Evolutionary conservation across 768 basidiomycete species (phyloP).

Genomic region (Coprinopsis marcescibilis): DNA sequence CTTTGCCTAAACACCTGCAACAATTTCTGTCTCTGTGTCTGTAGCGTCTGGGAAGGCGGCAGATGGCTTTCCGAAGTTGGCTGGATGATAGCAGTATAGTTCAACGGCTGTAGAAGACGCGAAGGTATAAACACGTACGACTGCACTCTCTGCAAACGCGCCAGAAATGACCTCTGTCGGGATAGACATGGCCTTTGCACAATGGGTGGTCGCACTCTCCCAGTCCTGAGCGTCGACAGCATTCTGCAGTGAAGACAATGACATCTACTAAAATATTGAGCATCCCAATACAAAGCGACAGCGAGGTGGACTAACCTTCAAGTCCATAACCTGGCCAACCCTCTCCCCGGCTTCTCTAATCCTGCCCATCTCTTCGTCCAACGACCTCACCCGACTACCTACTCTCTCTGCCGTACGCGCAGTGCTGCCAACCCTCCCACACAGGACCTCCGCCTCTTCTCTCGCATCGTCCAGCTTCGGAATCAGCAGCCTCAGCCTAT

Average conservation of each 20-base stretch:
- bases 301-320: constrained; percentile 58
- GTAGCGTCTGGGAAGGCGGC: constrained; percentile 80
- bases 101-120: background rate
- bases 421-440: constrained; percentile 58
- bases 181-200: constrained; percentile 84
- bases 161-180: constrained; percentile 74
- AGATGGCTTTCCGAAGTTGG: constrained; percentile 86
- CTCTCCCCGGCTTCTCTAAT: constrained; percentile 88
- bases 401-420: constrained; percentile 82
- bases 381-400: constrained; percentile 79
- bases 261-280: constrained; percentile 26
- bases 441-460: constrained; percentile 49
- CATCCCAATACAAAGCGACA: background rate
- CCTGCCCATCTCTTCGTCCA: constrained; percentile 92
- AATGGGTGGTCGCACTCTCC: constrained; percentile 91
- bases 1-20: constrained; percentile 71
- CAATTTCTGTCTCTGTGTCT: constrained; percentile 66
- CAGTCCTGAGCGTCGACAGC: constrained; percentile 88
- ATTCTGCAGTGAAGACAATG: constrained; percentile 44
- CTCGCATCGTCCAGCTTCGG: constrained; percentile 61
- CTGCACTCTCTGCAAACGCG: constrained; percentile 78
- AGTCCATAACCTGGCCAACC: constrained; percentile 89
- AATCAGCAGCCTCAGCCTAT: constrained; percentile 52
- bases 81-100: constrained; percentile 37
- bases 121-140: constrained; percentile 46